These are phyloP conservation scores for Boletus tomentosulus DNA, from an alignment of 768 basidiomycete species.

Conservation along the genomic window DNA sequence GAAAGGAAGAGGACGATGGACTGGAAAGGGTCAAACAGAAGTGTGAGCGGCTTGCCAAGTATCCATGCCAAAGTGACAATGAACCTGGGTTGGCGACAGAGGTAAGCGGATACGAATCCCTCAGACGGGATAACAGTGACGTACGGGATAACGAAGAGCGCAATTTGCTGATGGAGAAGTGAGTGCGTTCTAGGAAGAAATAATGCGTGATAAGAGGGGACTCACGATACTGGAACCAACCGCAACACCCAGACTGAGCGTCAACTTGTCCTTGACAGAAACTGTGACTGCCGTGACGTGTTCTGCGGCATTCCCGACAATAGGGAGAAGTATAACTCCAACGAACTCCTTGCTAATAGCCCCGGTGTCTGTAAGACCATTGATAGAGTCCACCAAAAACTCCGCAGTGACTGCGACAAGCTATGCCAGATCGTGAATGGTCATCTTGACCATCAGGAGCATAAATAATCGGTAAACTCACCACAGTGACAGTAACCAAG, in stretches of 20 bases:
- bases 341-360: conserved; percentile 76
- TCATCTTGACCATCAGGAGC: not conserved
- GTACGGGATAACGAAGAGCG: conserved; percentile 63
- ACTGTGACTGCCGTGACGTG: conserved; percentile 91
- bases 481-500: conserved; percentile 57
- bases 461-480: conserved; percentile 30
- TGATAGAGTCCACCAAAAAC: conserved; percentile 76
- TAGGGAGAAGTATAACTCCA: conserved; percentile 83
- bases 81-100: conserved; percentile 39
- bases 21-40: conserved; percentile 87
- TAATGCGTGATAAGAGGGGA: conserved; percentile 2
- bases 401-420: conserved; percentile 56
- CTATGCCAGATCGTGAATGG: conserved; percentile 25
- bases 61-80: conserved; percentile 81
- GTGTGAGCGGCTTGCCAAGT: conserved; percentile 70
- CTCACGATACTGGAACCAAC: conserved; percentile 79
- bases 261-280: conserved; percentile 85
- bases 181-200: not conserved
- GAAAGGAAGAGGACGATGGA: conserved; percentile 35
- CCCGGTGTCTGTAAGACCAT: conserved; percentile 57
- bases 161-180: conserved; percentile 53
- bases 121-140: conserved; percentile 16
- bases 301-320: conserved; percentile 90
- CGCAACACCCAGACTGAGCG: conserved; percentile 84
- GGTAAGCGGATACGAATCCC: conserved; percentile 7